Base-by-base conservation (phyloP, 371 early-diverging fungal species). In the Actinomortierella ambigua region DNA sequence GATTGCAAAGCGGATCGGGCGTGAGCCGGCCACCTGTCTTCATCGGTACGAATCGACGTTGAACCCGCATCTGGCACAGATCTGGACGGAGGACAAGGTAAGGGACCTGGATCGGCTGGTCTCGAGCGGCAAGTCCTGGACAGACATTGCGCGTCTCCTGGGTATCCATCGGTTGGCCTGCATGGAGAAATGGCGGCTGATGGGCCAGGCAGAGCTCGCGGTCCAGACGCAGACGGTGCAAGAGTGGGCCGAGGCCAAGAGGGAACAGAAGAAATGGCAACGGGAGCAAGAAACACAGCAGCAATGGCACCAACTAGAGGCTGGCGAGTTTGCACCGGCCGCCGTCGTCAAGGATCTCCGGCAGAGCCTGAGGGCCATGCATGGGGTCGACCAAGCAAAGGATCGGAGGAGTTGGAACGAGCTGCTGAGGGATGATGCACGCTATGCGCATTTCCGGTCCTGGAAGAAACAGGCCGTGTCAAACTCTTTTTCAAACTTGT, bases 91-190 rank as follows among this genome's bases (percentile, higher is more conserved):
- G 0, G 61, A 59, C 22, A 29, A 53, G 34, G 61, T 59, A 46
- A 26, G 46, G 44, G 9, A 53, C 3, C 48, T 69, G 22, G 64
- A 63, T 11, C 22, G 17, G 5, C 5, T 63, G 28, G 51, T 63
- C 4, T 27, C 44, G 11, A n/a, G 56, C 7, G 47, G 57, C 27
- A 63, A 49, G 46, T 20, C 57, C 17, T 69, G 69, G 69, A 24
- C 69, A 2, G 69, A 63, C 5, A 69, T 69, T 28, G 57, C 57
- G 0, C 60, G 50, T 40, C 28, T n/a, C 11, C 14, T 69, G 29
- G 69, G 69, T 1, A 54, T 54, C 1, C 69, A 69, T 40, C 69
- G 69, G 4, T 29, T 69, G 40, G 69, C 69, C 0, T 69, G 69
- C 20, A 50, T 63, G 61, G 69, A 63, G 29, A 40, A 60, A 15